Base-by-base conservation (phyloP, 2,329 filamentous ascomycete genomes). In the Arthrobotrys iridis region DNA sequence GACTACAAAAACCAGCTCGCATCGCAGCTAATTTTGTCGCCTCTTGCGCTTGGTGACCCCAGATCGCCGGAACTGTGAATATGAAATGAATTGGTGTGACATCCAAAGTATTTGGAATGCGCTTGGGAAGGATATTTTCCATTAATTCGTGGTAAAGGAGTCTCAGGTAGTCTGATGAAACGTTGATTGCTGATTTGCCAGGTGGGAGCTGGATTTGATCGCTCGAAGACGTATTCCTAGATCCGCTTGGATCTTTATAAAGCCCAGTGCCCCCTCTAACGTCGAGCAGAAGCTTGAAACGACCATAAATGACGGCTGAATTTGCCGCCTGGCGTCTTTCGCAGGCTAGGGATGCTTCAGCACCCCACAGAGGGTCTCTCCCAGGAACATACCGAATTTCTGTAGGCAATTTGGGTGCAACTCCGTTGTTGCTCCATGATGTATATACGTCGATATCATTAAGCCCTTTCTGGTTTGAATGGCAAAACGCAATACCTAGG, bases 221-320 rank as follows among this genome's bases (percentile, higher is more conserved):
- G 2, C 24, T 13, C 28, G 10, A 4, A 11, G 26, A 33, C 26
- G 4, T 20, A 4, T 28, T 26, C 37, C 11, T 59, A 15, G 24
- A 8, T 22, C 15, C 8, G 33, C 11, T 24, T 41, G 15, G 6
- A 22, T 60, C 41, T 35, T n/a, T 55, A 70, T 41, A 41, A 33
- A 70, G 8, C 2, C 8, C 35, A 40, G 43, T 48, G 10, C 28
- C 45, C 2, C 30, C 58, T 8, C 41, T 68, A 4, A 45, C 24
- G 22, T 78, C 77, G 2, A 78, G 41, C n/a, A 78, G 13, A 0
- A 78, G 30, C 33, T 78, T 78, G 60, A 78, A 78, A 13, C 66
- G 60, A 20, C 52, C 60, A 33, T 74, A 76, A 4, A 76, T 62
- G 8, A 28, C 22, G 0, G 58, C 57, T 1, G 62, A 48, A n/a